A percentile compares a stretch with the other conserved stretches of the same genome.
Conservation (phyloP, 345 rosid species). For the Eucalyptus erythrocorys region DNA sequence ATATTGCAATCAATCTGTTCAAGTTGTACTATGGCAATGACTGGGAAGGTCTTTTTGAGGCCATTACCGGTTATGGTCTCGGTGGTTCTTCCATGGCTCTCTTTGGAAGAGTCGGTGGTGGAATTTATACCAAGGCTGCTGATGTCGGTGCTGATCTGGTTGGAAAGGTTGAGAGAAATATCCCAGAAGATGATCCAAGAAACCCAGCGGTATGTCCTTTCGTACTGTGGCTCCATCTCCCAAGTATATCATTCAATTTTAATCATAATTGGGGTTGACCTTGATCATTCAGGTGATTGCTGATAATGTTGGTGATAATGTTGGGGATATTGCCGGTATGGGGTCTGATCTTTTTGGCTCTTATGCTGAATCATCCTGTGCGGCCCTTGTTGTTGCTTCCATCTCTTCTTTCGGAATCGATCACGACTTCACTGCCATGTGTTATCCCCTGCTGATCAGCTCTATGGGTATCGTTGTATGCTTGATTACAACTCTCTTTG, state of each 20-base stretch:
- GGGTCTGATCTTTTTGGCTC: conserved; percentile 6
- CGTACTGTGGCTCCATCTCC: background rate
- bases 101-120: conserved; percentile 7
- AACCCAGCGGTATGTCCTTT: background rate
- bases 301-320: conserved; percentile 6
- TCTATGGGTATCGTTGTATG: conserved; percentile 1
- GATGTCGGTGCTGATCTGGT: conserved; percentile 3
- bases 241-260: background rate
- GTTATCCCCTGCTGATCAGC: conserved; percentile 2
- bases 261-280: background rate
- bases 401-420: conserved; percentile 2
- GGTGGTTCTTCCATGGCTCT: conserved; percentile 10
- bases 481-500: conserved; percentile 1
- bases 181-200: conserved; percentile 4
- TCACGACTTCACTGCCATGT: background rate
- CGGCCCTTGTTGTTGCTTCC: conserved; percentile 4
- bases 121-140: conserved; percentile 3
- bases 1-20: background rate
- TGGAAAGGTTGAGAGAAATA: conserved; percentile 2
- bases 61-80: conserved; percentile 1
- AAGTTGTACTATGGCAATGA: conserved; percentile 3
- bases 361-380: conserved; percentile 2
- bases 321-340: conserved; percentile 6
- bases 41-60: conserved; percentile 6
- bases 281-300: background rate